Percentiles rank a stretch among this genome's conserved stretches.
Evolutionary conservation across 176 grass and related monocot species (phyloP).

Genomic region (Phoenix roebelenii): DNA sequence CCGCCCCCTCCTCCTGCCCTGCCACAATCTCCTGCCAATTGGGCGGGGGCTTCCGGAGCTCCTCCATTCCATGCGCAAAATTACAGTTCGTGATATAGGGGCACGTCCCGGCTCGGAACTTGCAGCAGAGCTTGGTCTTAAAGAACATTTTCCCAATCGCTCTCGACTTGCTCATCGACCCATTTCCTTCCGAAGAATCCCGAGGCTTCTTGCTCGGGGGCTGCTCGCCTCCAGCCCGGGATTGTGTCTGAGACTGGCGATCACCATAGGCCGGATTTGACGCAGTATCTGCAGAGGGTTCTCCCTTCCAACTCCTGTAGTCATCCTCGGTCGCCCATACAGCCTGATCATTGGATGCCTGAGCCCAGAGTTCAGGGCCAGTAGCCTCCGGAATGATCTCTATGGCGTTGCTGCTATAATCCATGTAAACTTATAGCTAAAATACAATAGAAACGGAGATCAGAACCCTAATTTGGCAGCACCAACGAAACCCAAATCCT

Average conservation of each 20-base stretch:
- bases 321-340: slow-evolving; percentile 96
- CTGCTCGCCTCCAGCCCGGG: slow-evolving; percentile 73
- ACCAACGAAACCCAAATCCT: too few relatives aligned
- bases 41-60: slow-evolving; percentile 89
- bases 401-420: slow-evolving; percentile 63
- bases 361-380: slow-evolving; percentile 45
- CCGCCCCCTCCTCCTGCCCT: slow-evolving; percentile 50
- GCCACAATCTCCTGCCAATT: slow-evolving; percentile 98
- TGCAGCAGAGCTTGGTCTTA: slow-evolving; percentile 98
- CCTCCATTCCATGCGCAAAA: slow-evolving; percentile 97
- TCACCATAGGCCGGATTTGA: slow-evolving; percentile 33
- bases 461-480: too few relatives aligned
- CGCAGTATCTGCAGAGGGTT: slow-evolving; percentile 18
- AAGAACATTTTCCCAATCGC: slow-evolving; percentile 99
- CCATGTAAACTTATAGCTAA: slow-evolving; percentile 20
- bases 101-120: slow-evolving; percentile 82
- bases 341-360: slow-evolving; percentile 28
- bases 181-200: slow-evolving; percentile 15
- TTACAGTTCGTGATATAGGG: slow-evolving; percentile 97
- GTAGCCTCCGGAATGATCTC: slow-evolving; percentile 64
- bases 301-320: slow-evolving; percentile 59
- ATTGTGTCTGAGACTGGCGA: slow-evolving; percentile 31
- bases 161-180: slow-evolving; percentile 51
- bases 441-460: too few relatives aligned
- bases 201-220: slow-evolving; percentile 63